Evolutionary conservation across 306 rosid genomes (phyloP).

Genomic region (Vicia sativa): DNA sequence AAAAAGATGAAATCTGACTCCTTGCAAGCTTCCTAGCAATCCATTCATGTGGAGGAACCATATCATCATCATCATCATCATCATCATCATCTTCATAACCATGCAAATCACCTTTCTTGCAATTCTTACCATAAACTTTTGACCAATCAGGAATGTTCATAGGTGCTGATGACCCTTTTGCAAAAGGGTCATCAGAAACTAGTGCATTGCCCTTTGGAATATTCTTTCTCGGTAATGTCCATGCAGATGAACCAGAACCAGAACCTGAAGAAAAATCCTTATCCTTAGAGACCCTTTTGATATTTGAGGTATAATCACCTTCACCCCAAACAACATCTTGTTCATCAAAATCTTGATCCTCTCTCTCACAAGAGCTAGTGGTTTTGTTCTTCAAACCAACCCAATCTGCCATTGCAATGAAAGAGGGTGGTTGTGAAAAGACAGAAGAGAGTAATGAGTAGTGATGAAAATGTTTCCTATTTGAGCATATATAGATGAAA

Average conservation of each 20-base stretch:
- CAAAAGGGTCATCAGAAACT: slow-evolving; percentile 20
- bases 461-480: slow-evolving; percentile 31
- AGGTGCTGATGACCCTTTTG: slow-evolving; percentile 74
- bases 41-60: slow-evolving; percentile 98
- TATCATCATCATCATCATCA: slow-evolving; percentile 52
- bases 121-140: slow-evolving; percentile 67
- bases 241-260: slow-evolving; percentile 27
- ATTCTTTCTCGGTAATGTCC: neutral
- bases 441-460: slow-evolving; percentile 20
- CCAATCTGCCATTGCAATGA: slow-evolving; percentile 58
- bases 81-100: slow-evolving; percentile 14
- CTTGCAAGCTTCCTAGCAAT: slow-evolving; percentile 86
- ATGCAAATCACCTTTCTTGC: slow-evolving; percentile 20
- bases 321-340: slow-evolving; percentile 62
- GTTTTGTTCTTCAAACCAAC: slow-evolving; percentile 40
- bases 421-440: slow-evolving; percentile 13
- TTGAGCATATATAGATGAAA: slow-evolving; percentile 38
- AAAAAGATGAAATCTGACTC: slow-evolving; percentile 86
- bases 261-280: slow-evolving; percentile 17
- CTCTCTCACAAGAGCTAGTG: slow-evolving; percentile 33
- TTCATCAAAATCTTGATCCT: slow-evolving; percentile 64
- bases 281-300: slow-evolving; percentile 35
- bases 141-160: slow-evolving; percentile 87
- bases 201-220: neutral
- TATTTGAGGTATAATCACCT: slow-evolving; percentile 45